Evolutionary conservation across 2,329 filamentous ascomycete species (phyloP), one percentile per base, ranked within the genome.

Genomic region (Alternaria sp.): DNA sequence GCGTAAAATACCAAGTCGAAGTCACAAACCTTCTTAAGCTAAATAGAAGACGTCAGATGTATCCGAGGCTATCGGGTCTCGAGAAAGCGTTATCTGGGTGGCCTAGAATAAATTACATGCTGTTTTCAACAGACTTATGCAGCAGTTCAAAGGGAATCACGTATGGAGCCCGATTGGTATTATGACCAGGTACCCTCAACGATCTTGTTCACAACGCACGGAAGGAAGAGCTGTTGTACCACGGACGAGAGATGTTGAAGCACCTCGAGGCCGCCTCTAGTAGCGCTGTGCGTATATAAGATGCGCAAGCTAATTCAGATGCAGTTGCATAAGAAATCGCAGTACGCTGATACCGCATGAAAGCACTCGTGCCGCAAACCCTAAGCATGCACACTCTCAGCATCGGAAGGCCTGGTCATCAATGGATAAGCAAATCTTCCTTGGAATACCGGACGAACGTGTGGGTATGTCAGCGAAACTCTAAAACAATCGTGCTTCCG

Each of bases 181-280:
- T 1, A 84, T 85, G 61, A 86, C 87, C 3, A 84, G 85, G 0
- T 91, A 88, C 63, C 88, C 88, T 0, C 85, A 85, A 51, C 0
- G 17, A 31, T 3, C 34, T 70, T 17, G 54, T 60, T 0, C 23
- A 50, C 3, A 49, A 49, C 2, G 60, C 60, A 23, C 8, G 44
- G 1, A 74, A 69, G 45, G 63, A 66, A 17, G 65, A 71, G 46
- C 45, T 77, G 6, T 50, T 72, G 11, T 73, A 72, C 45, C 45
- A 48, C 4, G 73, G 73, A 7, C 60, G 72, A 29, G 63, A 70
- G 9, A 53, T 74, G 4, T 17, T 77, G n/a, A 53, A 63, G 2
- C 58, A 65, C 11, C 50, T 81, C 3, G 74, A 76, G 5, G 76
- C 73, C 63, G 58, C 81, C 7, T 71, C 80, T 0, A 65, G 70